Evolutionary conservation across 2,329 filamentous ascomycete species (phyloP), one percentile per base, ranked within the genome.

Genomic region (Trichothecium sympodiale): DNA sequence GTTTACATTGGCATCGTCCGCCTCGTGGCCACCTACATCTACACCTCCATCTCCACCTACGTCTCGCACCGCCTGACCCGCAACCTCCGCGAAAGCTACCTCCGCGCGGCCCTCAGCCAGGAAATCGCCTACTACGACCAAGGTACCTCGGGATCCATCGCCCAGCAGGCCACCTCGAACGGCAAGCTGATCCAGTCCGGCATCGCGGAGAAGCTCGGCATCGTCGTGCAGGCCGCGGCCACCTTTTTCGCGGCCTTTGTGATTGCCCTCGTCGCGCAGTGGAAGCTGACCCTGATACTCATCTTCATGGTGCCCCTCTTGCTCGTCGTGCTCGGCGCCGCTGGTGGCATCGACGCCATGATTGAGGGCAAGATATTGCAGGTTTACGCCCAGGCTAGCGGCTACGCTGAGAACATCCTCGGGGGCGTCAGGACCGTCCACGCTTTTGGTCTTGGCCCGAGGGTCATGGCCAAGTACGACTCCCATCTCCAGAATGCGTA

Each of bases 81-180:
- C 32, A 60, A 51, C 30, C 43, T 59, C 17, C 53, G 69, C 8
- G 56, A 61, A 28, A 54, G 56, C 20, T 72, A 69, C 41, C 53
- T 73, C 8, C 56, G 61, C 29, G 52, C 59, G 16, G 55, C 65
- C 1, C 53, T 73, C 7, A 51, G 61, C 8, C 62, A 68, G 41
- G 62, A 66, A 31, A 54, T 68, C n/a, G 55, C 56, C 39, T 61
- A 59, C 43, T 67, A 65, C 37, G 65, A 69, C 42, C 44, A 40
- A 17, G 46, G 47, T 31, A 35, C 41, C 6, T 50, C 50, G 27
- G 61, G 61, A 4, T 61, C 59, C 29, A 48, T 56, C 17, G 41
- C 60, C 2, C 50, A 53, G 13, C 54, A 61, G 35, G 57, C 61
- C 29, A 64, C 61, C 3, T 60, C 57, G 4, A 63, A 57, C 39